phyloP scores from a whole-genome alignment of 2,329 filamentous ascomycete species.

The Alternaria ethzedia region DNA sequence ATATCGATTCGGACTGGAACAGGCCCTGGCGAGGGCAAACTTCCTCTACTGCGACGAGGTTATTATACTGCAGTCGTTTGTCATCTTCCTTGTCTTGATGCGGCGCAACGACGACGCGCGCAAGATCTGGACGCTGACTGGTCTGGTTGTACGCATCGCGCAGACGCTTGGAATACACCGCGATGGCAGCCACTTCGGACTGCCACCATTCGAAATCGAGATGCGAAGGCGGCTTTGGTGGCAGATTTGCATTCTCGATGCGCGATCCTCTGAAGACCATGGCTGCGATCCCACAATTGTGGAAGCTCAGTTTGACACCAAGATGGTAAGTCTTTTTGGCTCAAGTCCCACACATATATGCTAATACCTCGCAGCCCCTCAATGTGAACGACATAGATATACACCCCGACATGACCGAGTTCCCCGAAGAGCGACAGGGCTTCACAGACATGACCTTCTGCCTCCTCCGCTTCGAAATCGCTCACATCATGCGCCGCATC shows the following conservation, averaged over 20 bases:
- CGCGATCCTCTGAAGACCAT: conserved; percentile 67
- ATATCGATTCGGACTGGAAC: conserved; percentile 69
- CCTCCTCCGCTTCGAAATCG: conserved; percentile 61
- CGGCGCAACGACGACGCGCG: conserved; percentile 59
- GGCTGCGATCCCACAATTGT: conserved; percentile 67
- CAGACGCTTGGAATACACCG: conserved; percentile 67
- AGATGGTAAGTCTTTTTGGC: conserved; percentile 45
- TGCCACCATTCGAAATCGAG: conserved; percentile 66
- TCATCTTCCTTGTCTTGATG: conserved; percentile 65
- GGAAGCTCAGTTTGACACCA: conserved; percentile 66
- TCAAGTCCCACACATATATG: neutral
- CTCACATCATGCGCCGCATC: conserved; percentile 55
- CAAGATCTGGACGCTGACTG: conserved; percentile 65
- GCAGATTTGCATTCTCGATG: conserved; percentile 65
- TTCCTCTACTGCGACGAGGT: conserved; percentile 68
- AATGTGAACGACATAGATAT: conserved; percentile 65
- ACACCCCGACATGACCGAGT: conserved; percentile 55
- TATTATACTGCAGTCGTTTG: conserved; percentile 66
- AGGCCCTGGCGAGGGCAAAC: conserved; percentile 67
- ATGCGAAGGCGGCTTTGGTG: conserved; percentile 67
- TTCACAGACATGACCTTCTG: conserved; percentile 66
- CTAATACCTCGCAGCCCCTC: conserved; percentile 49
- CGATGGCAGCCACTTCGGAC: conserved; percentile 61
- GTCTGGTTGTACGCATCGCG: conserved; percentile 64
- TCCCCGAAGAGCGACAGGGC: conserved; percentile 56